These are phyloP conservation scores for Fraxinus xanthoxyloides DNA, from an alignment of 305 asterid species.

Conservation along the genomic window DNA sequence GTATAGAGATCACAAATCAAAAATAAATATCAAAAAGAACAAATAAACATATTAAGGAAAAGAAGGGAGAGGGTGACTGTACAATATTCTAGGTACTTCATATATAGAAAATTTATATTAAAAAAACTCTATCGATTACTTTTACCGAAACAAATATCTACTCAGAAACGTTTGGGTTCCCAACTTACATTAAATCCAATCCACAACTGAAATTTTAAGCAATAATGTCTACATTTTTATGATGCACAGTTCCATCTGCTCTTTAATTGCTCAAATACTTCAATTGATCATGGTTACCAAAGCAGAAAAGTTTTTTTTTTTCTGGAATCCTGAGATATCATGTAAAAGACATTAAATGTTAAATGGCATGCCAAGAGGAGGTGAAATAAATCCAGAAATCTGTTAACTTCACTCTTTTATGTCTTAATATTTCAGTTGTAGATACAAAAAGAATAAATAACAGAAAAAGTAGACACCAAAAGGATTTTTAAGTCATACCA, in stretches of 20 bases:
- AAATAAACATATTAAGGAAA: neutral
- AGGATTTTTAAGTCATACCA: slow-evolving; percentile 40
- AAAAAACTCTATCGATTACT: neutral
- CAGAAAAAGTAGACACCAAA: slow-evolving; percentile 3
- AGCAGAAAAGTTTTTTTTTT: neutral
- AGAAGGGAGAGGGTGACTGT: neutral
- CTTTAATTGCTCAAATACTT: neutral
- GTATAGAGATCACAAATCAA: neutral
- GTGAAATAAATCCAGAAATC: neutral
- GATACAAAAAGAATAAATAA: neutral
- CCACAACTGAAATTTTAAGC: neutral
- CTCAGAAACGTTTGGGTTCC: neutral
- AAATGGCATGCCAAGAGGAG: neutral
- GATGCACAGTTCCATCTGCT: neutral
- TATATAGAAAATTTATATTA: neutral
- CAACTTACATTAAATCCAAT: neutral
- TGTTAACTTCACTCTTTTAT: neutral
- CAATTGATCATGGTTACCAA: neutral
- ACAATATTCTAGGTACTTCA: neutral
- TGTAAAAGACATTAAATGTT: neutral
- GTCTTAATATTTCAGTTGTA: neutral
- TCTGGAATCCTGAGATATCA: neutral
- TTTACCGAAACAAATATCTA: neutral
- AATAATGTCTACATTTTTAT: neutral
- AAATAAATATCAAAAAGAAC: neutral